Evolutionary conservation across 345 rosid genomes (phyloP).

Genomic region (Rhodamnia rubescens): DNA sequence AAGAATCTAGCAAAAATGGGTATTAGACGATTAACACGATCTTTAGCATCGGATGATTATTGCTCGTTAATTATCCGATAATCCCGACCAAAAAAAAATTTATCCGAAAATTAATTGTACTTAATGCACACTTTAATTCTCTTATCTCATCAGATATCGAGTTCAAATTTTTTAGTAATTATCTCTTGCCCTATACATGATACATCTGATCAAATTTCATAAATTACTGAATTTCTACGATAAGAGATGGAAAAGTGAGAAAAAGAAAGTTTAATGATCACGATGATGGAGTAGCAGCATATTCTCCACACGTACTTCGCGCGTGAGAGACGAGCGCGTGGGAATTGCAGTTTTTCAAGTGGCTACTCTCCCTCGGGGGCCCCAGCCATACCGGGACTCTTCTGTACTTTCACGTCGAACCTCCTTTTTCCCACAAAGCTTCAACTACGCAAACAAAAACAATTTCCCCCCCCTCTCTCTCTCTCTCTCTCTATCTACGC

Average conservation of each 20-base stretch:
- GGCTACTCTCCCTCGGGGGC: neutral
- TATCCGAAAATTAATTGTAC: rapidly evolving
- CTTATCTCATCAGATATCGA: neutral
- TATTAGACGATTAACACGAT: neutral
- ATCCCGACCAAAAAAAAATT: too few species aligned
- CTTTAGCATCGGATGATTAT: neutral
- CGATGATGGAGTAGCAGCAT: neutral
- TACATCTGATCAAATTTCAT: neutral
- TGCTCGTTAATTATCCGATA: neutral
- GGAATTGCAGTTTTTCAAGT: neutral
- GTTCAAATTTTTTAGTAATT: neutral
- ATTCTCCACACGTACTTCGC: neutral
- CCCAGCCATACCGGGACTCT: neutral
- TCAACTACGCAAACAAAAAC: neutral
- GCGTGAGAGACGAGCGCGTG: neutral
- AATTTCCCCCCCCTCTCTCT: neutral
- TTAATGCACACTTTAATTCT: rapidly evolving
- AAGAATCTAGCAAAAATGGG: neutral
- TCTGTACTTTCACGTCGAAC: neutral
- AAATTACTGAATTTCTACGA: neutral
- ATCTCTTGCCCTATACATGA: neutral
- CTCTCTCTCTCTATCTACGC: too few species aligned
- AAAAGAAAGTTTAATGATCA: neutral
- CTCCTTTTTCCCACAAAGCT: neutral
- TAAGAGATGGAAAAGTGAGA: neutral